A percentile compares a stretch with the other conserved stretches of the same genome.
These are phyloP conservation scores for Ulvella scutata DNA, from an alignment of 139 green algal genomes.

Conservation along the genomic window DNA sequence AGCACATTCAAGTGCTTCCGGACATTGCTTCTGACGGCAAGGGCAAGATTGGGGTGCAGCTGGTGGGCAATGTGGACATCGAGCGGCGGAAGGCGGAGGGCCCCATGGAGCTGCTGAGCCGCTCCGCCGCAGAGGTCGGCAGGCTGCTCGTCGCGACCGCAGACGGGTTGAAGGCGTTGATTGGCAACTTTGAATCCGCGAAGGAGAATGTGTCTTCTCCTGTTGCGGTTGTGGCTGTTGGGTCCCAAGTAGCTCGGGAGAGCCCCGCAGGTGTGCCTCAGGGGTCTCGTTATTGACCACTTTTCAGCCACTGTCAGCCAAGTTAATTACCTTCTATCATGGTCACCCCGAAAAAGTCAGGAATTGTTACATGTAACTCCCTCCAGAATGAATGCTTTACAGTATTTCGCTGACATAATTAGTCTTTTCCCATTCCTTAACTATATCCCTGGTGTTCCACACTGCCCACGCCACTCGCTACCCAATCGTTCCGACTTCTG, in stretches of 20 bases:
- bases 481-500: no score
- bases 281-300: no score
- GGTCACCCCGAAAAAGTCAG: no score
- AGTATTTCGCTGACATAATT: no score
- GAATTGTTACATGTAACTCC: no score
- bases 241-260: constrained; percentile 66
- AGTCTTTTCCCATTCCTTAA: no score
- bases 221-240: constrained; percentile 85
- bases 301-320: no score
- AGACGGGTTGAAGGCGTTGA: constrained; percentile 43
- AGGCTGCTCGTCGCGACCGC: constrained; percentile 30
- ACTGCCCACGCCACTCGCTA: no score
- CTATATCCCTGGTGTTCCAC: no score
- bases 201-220: constrained; percentile 61
- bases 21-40: constrained; percentile 28
- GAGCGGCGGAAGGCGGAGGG: constrained; percentile 20
- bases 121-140: constrained; percentile 30
- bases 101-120: constrained; percentile 10
- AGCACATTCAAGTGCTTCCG: constrained; percentile 3
- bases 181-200: constrained; percentile 53
- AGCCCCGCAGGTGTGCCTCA: constrained; percentile 18
- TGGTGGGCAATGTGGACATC: constrained; percentile 53
- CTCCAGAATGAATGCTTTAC: no score
- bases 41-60: constrained; percentile 77
- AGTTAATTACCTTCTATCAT: no score